Evolutionary conservation across 257 asterid species (phyloP).

Genomic region (Fraxinus anomala): DNA sequence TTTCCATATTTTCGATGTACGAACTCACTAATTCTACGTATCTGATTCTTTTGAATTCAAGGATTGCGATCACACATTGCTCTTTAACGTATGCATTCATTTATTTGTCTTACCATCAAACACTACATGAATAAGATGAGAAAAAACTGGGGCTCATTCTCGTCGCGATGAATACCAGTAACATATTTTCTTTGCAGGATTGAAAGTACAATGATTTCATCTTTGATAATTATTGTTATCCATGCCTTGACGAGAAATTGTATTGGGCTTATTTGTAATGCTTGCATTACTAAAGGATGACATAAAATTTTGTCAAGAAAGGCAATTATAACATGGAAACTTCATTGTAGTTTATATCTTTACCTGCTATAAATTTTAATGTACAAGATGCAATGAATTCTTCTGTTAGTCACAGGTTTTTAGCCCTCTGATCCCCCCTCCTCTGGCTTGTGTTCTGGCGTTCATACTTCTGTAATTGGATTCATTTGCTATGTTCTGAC

Average conservation of each 20-base stretch:
- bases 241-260: background rate
- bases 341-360: too few species aligned
- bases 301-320: too few species aligned
- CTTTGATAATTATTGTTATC: background rate
- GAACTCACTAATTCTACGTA: constrained; percentile 30
- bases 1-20: constrained; percentile 76
- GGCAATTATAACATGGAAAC: too few species aligned
- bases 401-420: too few species aligned
- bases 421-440: too few species aligned
- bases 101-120: constrained; percentile 1
- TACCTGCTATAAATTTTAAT: too few species aligned
- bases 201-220: background rate
- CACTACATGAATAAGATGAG: background rate
- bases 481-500: too few species aligned
- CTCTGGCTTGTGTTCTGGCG: too few species aligned
- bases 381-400: too few species aligned
- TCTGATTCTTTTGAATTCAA: constrained; percentile 17
- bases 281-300: too few species aligned
- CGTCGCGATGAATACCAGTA: background rate
- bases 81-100: constrained; percentile 3
- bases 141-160: background rate
- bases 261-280: background rate
- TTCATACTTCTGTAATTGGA: too few species aligned
- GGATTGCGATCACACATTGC: background rate
- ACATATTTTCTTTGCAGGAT: background rate